Conservation (phyloP, 2,329 filamentous ascomycete species). For the Cladosporium sp. region DNA sequence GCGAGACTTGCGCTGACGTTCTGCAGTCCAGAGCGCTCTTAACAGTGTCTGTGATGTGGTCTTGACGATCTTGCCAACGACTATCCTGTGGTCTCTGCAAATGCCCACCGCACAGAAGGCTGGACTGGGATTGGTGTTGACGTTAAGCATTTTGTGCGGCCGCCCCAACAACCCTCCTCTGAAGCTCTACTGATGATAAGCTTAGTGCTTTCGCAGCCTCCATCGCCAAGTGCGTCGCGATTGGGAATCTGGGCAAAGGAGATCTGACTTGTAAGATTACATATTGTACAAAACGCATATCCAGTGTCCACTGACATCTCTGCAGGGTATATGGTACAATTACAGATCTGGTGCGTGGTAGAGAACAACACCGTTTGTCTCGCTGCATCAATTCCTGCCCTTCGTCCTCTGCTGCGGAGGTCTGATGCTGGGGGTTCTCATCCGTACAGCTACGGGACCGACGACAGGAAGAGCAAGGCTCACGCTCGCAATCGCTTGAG, state of each 20-base stretch:
- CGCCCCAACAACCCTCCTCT: background rate
- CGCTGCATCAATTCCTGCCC: slow-evolving; percentile 23
- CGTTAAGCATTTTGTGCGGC: slow-evolving; percentile 9
- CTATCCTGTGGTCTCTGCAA: slow-evolving; percentile 22
- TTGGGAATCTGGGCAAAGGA: slow-evolving; percentile 19
- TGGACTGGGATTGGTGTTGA: slow-evolving; percentile 14
- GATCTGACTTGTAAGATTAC: background rate
- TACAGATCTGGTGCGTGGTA: slow-evolving; percentile 23
- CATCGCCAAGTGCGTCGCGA: slow-evolving; percentile 23
- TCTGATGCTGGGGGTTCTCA: background rate
- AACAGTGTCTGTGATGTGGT: slow-evolving; percentile 19
- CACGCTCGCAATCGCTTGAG: background rate
- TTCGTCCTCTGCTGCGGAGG: slow-evolving; percentile 21
- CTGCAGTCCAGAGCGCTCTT: slow-evolving; percentile 5
- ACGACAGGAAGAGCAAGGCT: background rate
- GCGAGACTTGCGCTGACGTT: background rate
- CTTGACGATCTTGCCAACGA: slow-evolving; percentile 21
- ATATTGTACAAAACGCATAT: background rate
- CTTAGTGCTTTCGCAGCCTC: slow-evolving; percentile 23
- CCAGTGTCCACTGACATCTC: slow-evolving; percentile 12
- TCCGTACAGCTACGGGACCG: background rate
- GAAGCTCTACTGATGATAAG: slow-evolving; percentile 9
- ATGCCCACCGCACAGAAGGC: slow-evolving; percentile 18
- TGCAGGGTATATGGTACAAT: slow-evolving; percentile 22
- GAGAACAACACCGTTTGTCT: slow-evolving; percentile 27